Evolutionary conservation across 1,284 basidiomycete genomes (phyloP).

Genomic region (Fomes fomentarius): DNA sequence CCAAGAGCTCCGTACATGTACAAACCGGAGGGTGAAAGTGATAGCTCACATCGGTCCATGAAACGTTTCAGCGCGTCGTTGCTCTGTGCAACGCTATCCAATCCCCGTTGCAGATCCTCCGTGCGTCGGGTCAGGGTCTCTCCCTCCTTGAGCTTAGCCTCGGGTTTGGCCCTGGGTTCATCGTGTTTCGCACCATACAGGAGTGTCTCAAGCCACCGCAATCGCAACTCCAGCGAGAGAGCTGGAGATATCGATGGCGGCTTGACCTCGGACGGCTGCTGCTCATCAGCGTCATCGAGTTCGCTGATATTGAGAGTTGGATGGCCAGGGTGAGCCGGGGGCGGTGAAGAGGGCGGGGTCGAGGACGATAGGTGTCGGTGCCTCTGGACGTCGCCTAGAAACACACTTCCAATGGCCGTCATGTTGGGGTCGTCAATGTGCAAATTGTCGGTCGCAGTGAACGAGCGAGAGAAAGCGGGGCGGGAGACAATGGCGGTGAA

Average conservation of each 20-base stretch:
- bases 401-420: slow-evolving; percentile 71
- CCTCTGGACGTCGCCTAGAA: slow-evolving; percentile 72
- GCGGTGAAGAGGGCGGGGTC: slow-evolving; percentile 66
- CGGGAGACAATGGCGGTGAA: slow-evolving; percentile 1
- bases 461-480: slow-evolving; percentile 1
- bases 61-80: slow-evolving; percentile 76
- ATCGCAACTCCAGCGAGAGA: slow-evolving; percentile 69
- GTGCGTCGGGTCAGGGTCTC: slow-evolving; percentile 60
- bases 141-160: slow-evolving; percentile 45
- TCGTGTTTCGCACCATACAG: slow-evolving; percentile 66
- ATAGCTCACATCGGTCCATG: slow-evolving; percentile 65
- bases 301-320: slow-evolving; percentile 26
- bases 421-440: slow-evolving; percentile 33
- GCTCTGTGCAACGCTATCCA: slow-evolving; percentile 58
- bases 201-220: slow-evolving; percentile 78
- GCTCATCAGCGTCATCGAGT: slow-evolving; percentile 26
- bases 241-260: slow-evolving; percentile 56
- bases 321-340: slow-evolving; percentile 37
- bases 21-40: background rate
- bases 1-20: background rate
- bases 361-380: slow-evolving; percentile 61
- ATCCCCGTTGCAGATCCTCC: slow-evolving; percentile 58
- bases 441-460: slow-evolving; percentile 1
- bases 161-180: slow-evolving; percentile 33
- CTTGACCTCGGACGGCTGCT: slow-evolving; percentile 7